These are phyloP conservation scores for Sambucus nigra DNA, from an alignment of 129 eudicot species.

Conservation along the genomic window DNA sequence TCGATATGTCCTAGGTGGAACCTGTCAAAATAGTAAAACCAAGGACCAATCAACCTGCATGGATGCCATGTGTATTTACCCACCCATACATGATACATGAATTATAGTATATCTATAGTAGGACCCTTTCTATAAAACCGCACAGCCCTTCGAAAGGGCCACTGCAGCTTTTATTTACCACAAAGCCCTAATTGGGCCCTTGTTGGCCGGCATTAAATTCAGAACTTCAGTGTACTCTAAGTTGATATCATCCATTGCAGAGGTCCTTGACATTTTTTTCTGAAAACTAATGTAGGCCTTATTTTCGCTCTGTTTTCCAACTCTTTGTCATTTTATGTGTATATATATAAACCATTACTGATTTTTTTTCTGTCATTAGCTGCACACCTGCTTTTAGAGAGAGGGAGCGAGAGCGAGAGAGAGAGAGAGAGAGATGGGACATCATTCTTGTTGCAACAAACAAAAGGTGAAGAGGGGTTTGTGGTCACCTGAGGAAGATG, in stretches of 20 bases:
- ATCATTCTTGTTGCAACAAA: constrained; percentile 77
- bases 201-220: constrained; percentile 5
- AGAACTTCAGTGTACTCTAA: constrained; percentile 8
- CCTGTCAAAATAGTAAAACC: constrained; percentile 5
- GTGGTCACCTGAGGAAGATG: constrained; percentile 93
- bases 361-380: background rate
- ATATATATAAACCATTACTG: background rate
- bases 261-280: background rate
- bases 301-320: background rate
- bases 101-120: constrained; percentile 10
- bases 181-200: background rate
- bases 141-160: background rate
- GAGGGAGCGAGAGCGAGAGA: constrained; percentile 6
- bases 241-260: constrained; percentile 13
- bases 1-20: background rate
- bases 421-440: constrained; percentile 38
- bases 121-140: constrained; percentile 34
- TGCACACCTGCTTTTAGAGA: background rate
- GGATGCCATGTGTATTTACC: constrained; percentile 14
- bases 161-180: constrained; percentile 3
- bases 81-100: background rate
- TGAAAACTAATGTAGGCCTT: background rate
- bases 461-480: constrained; percentile 78
- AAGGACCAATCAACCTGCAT: constrained; percentile 16
- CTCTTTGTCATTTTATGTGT: background rate